phyloP scores from a whole-genome alignment of 345 rosid species.

The Combretum micranthum region DNA sequence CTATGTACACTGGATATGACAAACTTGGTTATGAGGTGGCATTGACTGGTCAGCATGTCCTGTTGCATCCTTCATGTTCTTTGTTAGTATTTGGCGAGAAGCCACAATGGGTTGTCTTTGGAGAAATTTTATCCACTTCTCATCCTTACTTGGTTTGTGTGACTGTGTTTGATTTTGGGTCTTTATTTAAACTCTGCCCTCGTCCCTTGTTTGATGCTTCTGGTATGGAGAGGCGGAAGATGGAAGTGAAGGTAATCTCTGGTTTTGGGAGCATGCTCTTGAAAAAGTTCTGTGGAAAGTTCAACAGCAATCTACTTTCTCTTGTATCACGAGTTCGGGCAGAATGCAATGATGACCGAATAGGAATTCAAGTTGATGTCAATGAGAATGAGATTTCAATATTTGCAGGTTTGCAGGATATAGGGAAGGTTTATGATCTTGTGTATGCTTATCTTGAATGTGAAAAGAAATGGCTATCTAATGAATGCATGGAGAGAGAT shows the following conservation, averaged over 20 bases:
- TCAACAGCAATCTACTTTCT: conserved; percentile 39
- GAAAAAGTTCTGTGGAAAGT: conserved; percentile 74
- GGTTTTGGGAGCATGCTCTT: conserved; percentile 55
- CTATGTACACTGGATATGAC: conserved; percentile 79
- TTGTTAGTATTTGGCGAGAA: conserved; percentile 64
- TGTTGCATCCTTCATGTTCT: conserved; percentile 83
- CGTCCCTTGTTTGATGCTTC: conserved; percentile 63
- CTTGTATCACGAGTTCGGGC: conserved; percentile 46
- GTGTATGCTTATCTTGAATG: conserved; percentile 48
- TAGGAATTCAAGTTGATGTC: conserved; percentile 48
- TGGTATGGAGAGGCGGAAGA: conserved; percentile 42
- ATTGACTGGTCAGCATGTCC: conserved; percentile 61
- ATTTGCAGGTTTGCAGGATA: conserved; percentile 41
- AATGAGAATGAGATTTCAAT: conserved; percentile 61
- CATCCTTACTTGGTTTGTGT: conserved; percentile 79
- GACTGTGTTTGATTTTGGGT: conserved; percentile 69
- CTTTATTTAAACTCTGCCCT: conserved; percentile 46
- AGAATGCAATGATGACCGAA: conserved; percentile 50
- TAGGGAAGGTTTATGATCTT: conserved; percentile 43
- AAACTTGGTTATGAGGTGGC: conserved; percentile 87
- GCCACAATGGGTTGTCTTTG: conserved; percentile 87
- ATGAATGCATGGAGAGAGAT: conserved; percentile 69
- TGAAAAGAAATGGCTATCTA: conserved; percentile 53
- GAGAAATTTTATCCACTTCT: conserved; percentile 57
- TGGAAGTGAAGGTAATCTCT: conserved; percentile 44